Evolutionary conservation across 2,329 filamentous ascomycete genomes (phyloP).

Genomic region (Phyllosticta capitalensis): DNA sequence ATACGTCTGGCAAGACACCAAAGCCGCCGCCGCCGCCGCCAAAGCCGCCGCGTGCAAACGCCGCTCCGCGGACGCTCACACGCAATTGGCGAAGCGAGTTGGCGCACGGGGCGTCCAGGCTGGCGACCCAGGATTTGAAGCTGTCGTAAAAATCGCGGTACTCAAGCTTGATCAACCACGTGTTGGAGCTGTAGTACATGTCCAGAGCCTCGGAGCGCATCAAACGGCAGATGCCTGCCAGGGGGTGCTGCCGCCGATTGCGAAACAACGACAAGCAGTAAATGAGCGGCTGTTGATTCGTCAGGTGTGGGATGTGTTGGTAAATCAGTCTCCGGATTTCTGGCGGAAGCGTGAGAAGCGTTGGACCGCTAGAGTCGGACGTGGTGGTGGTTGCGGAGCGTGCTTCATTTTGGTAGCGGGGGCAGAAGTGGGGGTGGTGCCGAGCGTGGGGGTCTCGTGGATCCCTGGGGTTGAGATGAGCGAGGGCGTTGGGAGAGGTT

Average conservation of each 20-base stretch:
- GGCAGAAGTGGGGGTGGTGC: not conserved
- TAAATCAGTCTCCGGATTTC: constrained; percentile 30
- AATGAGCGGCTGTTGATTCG: constrained; percentile 26
- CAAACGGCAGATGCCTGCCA: constrained; percentile 26
- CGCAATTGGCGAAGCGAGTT: constrained; percentile 22
- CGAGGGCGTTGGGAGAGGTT: not conserved
- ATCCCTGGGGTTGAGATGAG: not conserved
- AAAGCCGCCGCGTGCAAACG: constrained; percentile 21
- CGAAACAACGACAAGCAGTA: constrained; percentile 32
- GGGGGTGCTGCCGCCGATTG: constrained; percentile 27
- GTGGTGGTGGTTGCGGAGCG: not conserved
- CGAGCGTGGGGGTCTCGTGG: not conserved
- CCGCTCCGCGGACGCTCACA: constrained; percentile 23
- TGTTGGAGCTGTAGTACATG: constrained; percentile 32
- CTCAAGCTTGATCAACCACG: constrained; percentile 31
- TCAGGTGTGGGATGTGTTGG: constrained; percentile 24
- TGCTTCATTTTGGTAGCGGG: not conserved
- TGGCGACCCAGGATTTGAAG: constrained; percentile 30
- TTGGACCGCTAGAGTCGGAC: constrained; percentile 12
- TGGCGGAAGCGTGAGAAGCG: constrained; percentile 26
- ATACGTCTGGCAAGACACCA: not conserved
- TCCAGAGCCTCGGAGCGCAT: constrained; percentile 28
- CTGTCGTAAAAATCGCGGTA: constrained; percentile 32
- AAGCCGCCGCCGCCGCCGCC: constrained; percentile 3
- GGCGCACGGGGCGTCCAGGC: constrained; percentile 22